A percentile compares a stretch with the other conserved stretches of the same genome.
phyloP scores from a whole-genome alignment of 2,329 filamentous ascomycete genomes.

The Mycosphaerelloides madeirae region DNA sequence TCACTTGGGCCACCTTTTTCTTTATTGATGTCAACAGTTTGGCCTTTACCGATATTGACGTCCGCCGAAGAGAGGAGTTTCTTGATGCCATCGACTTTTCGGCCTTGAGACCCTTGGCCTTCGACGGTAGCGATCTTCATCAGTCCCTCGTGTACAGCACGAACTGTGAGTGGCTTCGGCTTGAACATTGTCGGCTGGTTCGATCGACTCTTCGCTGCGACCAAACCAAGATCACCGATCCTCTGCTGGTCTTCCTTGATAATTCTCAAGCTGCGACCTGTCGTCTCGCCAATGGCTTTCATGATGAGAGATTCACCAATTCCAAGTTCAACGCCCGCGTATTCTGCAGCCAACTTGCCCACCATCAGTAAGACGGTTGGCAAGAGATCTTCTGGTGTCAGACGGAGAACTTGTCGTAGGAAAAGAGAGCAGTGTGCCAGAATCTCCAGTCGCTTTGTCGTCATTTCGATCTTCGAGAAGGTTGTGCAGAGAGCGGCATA shows the following conservation, averaged over 20 bases:
- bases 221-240: slow-evolving; percentile 89
- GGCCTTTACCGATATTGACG: slow-evolving; percentile 61
- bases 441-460: slow-evolving; percentile 84
- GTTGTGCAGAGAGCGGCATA: slow-evolving; percentile 93
- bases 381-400: slow-evolving; percentile 83
- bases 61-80: slow-evolving; percentile 92
- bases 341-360: slow-evolving; percentile 95
- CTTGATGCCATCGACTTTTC: slow-evolving; percentile 93
- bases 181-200: slow-evolving; percentile 99
- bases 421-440: slow-evolving; percentile 85
- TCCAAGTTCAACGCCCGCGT: slow-evolving; percentile 92
- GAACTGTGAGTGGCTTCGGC: slow-evolving; percentile 82
- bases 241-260: slow-evolving; percentile 96
- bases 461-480: slow-evolving; percentile 92
- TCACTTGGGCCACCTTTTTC: slow-evolving; percentile 93
- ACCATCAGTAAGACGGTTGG: slow-evolving; percentile 92
- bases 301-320: slow-evolving; percentile 98
- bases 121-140: slow-evolving; percentile 83
- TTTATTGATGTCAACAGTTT: slow-evolving; percentile 73
- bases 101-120: slow-evolving; percentile 80
- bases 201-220: slow-evolving; percentile 90
- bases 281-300: slow-evolving; percentile 95
- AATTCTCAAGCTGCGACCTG: slow-evolving; percentile 77
- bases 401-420: slow-evolving; percentile 83
- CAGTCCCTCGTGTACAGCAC: slow-evolving; percentile 79